Conservation (phyloP, 2,329 filamentous ascomycete species). For the Pestalotiopsis fici region DNA sequence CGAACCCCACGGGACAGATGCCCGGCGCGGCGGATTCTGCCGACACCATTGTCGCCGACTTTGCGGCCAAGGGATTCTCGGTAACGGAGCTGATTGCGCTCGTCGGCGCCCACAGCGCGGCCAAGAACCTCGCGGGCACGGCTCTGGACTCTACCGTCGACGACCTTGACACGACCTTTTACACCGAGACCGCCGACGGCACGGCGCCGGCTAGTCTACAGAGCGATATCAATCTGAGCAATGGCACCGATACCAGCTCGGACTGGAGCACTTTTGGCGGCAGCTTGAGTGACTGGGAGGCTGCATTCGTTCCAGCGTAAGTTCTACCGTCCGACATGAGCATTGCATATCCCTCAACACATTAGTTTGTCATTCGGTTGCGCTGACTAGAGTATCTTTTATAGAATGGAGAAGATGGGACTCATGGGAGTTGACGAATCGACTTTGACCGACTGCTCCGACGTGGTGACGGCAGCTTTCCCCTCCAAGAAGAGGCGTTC, state of each 20-base stretch:
- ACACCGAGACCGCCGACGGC: constrained; percentile 24
- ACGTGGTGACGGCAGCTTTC: constrained; percentile 23
- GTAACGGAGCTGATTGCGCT: constrained; percentile 25
- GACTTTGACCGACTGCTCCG: constrained; percentile 24
- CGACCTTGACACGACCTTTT: constrained; percentile 24
- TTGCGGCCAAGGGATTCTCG: constrained; percentile 24
- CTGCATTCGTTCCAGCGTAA: constrained; percentile 26
- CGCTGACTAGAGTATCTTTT: neutral
- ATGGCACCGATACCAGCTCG: constrained; percentile 20
- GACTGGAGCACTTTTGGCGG: constrained; percentile 23
- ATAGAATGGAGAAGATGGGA: constrained; percentile 28
- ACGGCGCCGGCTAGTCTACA: constrained; percentile 20
- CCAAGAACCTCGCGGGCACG: constrained; percentile 20
- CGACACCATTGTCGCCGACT: constrained; percentile 15
- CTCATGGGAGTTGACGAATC: constrained; percentile 23
- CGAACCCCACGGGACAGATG: constrained; percentile 19
- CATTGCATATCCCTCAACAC: too few species aligned
- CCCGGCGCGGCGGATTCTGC: constrained; percentile 17
- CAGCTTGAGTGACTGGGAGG: constrained; percentile 21
- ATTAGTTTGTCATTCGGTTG: too few species aligned
- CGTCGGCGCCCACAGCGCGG: constrained; percentile 26
- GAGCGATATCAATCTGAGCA: constrained; percentile 25
- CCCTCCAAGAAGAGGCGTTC: constrained; percentile 4
- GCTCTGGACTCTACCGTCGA: constrained; percentile 23
- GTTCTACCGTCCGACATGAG: constrained; percentile 14